Evolutionary conservation across 495 filamentous ascomycete species (phyloP).

Genomic region (Clavariopsis aquatica): DNA sequence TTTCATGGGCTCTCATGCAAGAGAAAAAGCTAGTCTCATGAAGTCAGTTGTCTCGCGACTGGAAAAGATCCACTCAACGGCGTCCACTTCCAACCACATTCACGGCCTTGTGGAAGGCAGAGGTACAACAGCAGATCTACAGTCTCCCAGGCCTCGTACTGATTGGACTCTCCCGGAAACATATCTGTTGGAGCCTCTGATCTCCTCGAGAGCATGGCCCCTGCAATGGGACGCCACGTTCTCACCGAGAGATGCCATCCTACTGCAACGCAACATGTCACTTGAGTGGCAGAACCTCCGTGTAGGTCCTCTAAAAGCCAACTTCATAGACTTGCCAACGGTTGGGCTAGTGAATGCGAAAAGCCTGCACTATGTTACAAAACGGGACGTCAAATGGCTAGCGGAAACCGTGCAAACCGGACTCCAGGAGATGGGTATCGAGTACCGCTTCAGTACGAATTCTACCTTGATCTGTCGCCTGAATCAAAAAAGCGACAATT

Average conservation of each 20-base stretch:
- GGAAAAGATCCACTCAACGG: background rate
- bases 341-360: slow-evolving; percentile 8
- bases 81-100: background rate
- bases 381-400: slow-evolving; percentile 21
- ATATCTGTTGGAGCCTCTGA: slow-evolving; percentile 8
- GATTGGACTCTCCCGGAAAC: slow-evolving; percentile 1
- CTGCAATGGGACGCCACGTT: slow-evolving; percentile 22
- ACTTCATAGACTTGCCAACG: background rate
- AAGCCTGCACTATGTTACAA: slow-evolving; percentile 22
- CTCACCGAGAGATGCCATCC: slow-evolving; percentile 17
- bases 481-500: background rate
- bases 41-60: slow-evolving; percentile 4
- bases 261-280: slow-evolving; percentile 6
- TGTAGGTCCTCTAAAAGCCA: background rate
- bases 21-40: slow-evolving; percentile 18
- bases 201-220: slow-evolving; percentile 11
- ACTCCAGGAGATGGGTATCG: slow-evolving; percentile 13
- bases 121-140: background rate
- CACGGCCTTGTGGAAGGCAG: background rate
- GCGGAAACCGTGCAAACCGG: slow-evolving; percentile 11
- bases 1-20: slow-evolving; percentile 1
- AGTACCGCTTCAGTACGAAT: slow-evolving; percentile 2
- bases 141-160: slow-evolving; percentile 2
- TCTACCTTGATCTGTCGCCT: slow-evolving; percentile 22
- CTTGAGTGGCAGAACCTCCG: background rate